Evolutionary conservation across 1,284 basidiomycete species (phyloP), one percentile per base, ranked within the genome.

Genomic region (Sporisorium scitamineum): DNA sequence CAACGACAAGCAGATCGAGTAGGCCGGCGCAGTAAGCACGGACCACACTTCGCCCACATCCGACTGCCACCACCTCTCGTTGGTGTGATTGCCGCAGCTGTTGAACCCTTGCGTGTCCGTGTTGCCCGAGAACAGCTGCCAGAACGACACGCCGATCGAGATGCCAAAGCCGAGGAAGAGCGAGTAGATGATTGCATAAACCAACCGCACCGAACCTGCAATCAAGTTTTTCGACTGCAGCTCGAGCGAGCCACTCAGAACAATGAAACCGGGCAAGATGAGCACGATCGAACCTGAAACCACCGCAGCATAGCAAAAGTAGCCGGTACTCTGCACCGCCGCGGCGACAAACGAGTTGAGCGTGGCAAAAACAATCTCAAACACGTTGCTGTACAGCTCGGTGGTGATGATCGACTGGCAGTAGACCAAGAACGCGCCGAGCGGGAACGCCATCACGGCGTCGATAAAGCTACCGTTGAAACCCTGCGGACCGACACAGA

Each of bases 261-360:
- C 90, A 80, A 83, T 91, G 90, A 86, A 86, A 16, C 86, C 86
- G 14, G 93, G 94, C 5, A 96, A 88, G 78, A 96, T 96, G 56
- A 95, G 88, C 5, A 95, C 94, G 66, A 95, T 91, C 4, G 93
- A 92, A 18, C 90, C 90, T 4, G 93, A 93, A 0, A 93, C 92
- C 61, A 96, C 88, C 2, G 94, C 92, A 3, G 93, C 91, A 83
- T 94, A 96, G 87, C 94, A 96, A 71, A 95, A 92, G 58, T 89
- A 87, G 44, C 78, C 76, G 24, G 58, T 60, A 14, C 68, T 67
- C 54, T 81, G 78, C 31, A 84, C 69, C 1, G 76, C 83, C 8
- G 83, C 72, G 18, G 93, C 89, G 51, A 94, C 80, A 86, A 96
- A 96, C 18, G 89, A 88, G 82, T 92, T 93, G 84, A 95, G 86